These are phyloP conservation scores for Stachybotrys elegans DNA, from an alignment of 2,329 filamentous ascomycete species.

Conservation along the genomic window DNA sequence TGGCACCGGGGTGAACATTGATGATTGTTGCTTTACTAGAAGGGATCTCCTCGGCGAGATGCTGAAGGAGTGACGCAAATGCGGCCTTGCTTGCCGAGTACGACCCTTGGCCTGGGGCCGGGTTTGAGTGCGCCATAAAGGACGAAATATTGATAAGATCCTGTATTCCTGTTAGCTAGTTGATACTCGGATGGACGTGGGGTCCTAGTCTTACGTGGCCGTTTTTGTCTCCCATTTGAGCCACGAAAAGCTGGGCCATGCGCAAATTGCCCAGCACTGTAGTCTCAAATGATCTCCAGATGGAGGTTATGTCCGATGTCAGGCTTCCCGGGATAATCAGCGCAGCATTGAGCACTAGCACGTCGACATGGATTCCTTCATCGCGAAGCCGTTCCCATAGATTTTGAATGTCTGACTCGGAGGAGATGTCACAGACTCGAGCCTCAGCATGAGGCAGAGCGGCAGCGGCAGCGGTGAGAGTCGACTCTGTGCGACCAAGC, in stretches of 20 bases:
- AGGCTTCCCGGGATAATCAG: background rate
- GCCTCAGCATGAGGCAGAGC: background rate
- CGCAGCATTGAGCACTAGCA: background rate
- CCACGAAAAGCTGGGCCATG: background rate
- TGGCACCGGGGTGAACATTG: background rate
- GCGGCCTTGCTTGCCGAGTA: slow-evolving; percentile 1
- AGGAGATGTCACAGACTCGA: slow-evolving; percentile 1
- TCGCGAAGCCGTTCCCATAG: background rate
- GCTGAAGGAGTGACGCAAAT: background rate
- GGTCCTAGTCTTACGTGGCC: background rate
- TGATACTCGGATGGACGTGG: background rate
- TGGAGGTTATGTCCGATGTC: background rate
- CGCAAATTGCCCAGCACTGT: background rate
- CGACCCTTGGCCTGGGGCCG: background rate
- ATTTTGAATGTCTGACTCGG: slow-evolving; percentile 1
- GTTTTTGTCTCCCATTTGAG: background rate
- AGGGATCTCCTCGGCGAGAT: background rate
- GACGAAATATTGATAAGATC: slow-evolving; percentile 1
- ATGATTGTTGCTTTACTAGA: slow-evolving; percentile 1
- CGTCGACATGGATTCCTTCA: background rate
- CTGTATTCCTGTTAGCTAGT: background rate
- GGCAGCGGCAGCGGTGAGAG: background rate
- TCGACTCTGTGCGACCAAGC: background rate
- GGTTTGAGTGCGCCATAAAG: background rate
- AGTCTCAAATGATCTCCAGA: background rate